Base-by-base conservation (phyloP, 441 rosid species). In the Adansonia gregorii region DNA sequence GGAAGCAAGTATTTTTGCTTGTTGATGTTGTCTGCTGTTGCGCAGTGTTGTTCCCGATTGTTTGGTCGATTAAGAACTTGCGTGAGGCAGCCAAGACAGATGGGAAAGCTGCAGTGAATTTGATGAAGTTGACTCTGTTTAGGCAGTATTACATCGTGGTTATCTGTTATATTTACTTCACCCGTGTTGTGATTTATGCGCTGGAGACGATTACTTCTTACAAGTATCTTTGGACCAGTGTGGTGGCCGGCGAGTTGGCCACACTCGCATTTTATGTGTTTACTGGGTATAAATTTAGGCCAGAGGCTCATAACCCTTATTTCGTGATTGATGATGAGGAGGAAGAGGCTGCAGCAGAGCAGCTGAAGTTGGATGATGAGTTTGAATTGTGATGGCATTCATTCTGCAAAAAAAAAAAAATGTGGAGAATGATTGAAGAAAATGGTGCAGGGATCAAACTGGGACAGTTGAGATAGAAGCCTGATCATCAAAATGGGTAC, bases 341-440 rank as follows among this genome's bases (percentile, higher is more conserved):
- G 77, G 99, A 95, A 78, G 99, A 95, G 85, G 99, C 99, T 76
- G 99, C 98, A 14, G 98, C 96, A 0, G 97, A 95, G 85, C 88
- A 89, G 4, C 77, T 95, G 82, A 95, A 93, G 91, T 91, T 93
- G 27, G 98, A 93, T 79, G 98, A 95, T 14, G 98, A 95, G 87
- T 95, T 95, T 72, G 97, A 95, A 78, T 79, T 94, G 84, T 94
- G 76, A 90, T 83, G 17, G 45, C 59, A 46, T 65, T 46, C 15
- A 15, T 52, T 70, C 14, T 41, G 76, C n/a, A n/a, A n/a, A n/a
- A 7, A 7, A 1, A 45, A n/a, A 9, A 60, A 48, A 20, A 31
- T 31, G 4, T 35, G 65, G 77, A 17, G 74, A 72, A 60, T 52
- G 27, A 5, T 61, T 55, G 58, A 66, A 51, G 77, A 52, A 58